These are phyloP conservation scores for Colletotrichum costaricense DNA, from an alignment of 2,329 filamentous ascomycete species.

Conservation along the genomic window DNA sequence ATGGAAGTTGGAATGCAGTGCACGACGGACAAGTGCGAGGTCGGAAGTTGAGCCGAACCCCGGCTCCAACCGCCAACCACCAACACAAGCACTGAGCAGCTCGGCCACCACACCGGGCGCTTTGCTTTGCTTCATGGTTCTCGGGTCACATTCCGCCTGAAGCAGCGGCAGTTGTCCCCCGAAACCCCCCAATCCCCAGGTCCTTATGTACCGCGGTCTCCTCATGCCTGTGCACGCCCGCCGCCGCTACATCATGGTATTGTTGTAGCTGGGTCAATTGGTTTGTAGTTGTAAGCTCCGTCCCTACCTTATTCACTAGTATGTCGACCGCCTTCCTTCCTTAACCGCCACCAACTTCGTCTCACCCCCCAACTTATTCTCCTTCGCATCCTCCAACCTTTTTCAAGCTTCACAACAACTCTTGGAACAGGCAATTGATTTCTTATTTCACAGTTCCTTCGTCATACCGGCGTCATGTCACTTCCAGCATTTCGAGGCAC, in stretches of 20 bases:
- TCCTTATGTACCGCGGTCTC: slow-evolving; percentile 29
- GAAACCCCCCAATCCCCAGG: slow-evolving; percentile 11
- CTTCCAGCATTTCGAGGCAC: slow-evolving; percentile 59
- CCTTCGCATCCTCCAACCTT: background rate
- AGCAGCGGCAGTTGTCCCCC: background rate
- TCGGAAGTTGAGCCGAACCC: slow-evolving; percentile 9
- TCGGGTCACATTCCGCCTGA: slow-evolving; percentile 27
- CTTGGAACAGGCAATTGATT: background rate
- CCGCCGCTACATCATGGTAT: slow-evolving; percentile 10
- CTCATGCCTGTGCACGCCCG: background rate
- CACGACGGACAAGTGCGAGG: background rate
- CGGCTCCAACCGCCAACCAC: background rate
- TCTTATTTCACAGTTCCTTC: background rate
- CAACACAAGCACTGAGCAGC: background rate
- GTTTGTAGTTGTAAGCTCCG: slow-evolving; percentile 5
- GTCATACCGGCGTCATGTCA: slow-evolving; percentile 53
- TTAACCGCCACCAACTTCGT: background rate
- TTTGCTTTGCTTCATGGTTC: background rate
- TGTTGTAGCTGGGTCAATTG: slow-evolving; percentile 18
- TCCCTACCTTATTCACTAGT: background rate
- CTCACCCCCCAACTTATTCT: background rate
- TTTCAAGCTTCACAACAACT: background rate
- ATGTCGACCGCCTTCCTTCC: background rate
- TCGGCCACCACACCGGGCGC: slow-evolving; percentile 5
- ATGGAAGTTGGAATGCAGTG: background rate